Evolutionary conservation across 495 filamentous ascomycete genomes (phyloP).

Genomic region (Staphylotrichum tortipilum): DNA sequence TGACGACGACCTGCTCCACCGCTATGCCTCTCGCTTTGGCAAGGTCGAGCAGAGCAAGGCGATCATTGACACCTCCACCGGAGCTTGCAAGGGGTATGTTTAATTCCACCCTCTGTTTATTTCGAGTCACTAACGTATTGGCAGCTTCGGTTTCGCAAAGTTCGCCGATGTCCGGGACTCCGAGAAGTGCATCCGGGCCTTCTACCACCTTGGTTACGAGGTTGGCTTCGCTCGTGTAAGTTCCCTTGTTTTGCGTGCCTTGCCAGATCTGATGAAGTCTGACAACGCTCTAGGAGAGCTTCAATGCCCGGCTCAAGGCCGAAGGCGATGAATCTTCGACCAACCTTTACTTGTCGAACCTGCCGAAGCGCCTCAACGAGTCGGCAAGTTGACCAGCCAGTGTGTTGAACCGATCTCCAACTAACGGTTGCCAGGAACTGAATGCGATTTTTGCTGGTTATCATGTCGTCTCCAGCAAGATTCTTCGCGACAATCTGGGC

Average conservation of each 20-base stretch:
- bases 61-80: constrained; percentile 86
- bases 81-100: constrained; percentile 86
- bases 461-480: constrained; percentile 80
- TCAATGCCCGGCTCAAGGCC: constrained; percentile 90
- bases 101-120: neutral
- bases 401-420: neutral
- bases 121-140: constrained; percentile 13
- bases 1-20: constrained; percentile 77
- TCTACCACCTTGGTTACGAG: constrained; percentile 88
- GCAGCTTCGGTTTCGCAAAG: constrained; percentile 91
- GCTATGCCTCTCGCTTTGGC: constrained; percentile 80
- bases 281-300: constrained; percentile 95
- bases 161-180: constrained; percentile 81
- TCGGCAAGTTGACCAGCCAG: constrained; percentile 44
- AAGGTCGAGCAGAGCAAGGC: constrained; percentile 90
- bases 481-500: constrained; percentile 80
- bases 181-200: constrained; percentile 92
- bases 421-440: constrained; percentile 48
- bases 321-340: constrained; percentile 78
- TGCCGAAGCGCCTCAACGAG: constrained; percentile 84
- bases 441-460: constrained; percentile 73
- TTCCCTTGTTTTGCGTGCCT: neutral
- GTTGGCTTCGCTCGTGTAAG: constrained; percentile 85
- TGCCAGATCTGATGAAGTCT: too few species aligned
- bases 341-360: constrained; percentile 94